Evolutionary conservation across 1,139 yeast species (phyloP), one percentile per base, ranked within the genome.

Genomic region (Williopsis jadinii): DNA sequence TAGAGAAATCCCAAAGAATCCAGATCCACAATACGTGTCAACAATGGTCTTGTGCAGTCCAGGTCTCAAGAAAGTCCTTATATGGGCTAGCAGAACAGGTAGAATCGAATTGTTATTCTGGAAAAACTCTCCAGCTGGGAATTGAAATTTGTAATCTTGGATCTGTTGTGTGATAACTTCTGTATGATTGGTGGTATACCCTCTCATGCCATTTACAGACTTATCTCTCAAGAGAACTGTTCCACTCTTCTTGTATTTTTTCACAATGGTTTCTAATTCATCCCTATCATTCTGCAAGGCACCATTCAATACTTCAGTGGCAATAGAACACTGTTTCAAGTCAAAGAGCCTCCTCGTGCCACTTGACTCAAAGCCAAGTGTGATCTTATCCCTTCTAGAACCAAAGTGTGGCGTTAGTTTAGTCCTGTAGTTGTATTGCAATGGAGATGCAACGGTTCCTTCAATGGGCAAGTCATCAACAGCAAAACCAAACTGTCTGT

Each of bases 1-100:
- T 53, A 90, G 74, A 1, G 94, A 75, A 35, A 86, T 78, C 24
- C 88, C 82, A 55, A 86, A 84, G 42, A 86, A 67, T 0, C 95
- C 95, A 9, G 90, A 81, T 3, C 95, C 95, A 65, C 95, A 86
- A 62, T 86, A 86, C 1, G 95, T 90, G 59, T 86, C 95, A 27
- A 86, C 90, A 41, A 86, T 66, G 58, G 74, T 83, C 59, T 41
- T 62, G 55, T 65, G 71, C 27, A 71, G 74, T 8, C 66, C 66
- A n/a, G 60, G 56, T 13, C 42, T 41, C 15, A 82, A 64, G 53
- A 81, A 77, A 14, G 73, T 67, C 41, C 72, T 70, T 26, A 86
- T 95, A 53, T 83, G 81, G 31, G 63, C 60, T 3, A 87, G 75
- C 6, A 86, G 83, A 1, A 68, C 63, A 0, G 92, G 90, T 42